A percentile compares a stretch with the other conserved stretches of the same genome.
phyloP scores from a whole-genome alignment of 257 asterid species.

The Ocimum tenuiflorum region DNA sequence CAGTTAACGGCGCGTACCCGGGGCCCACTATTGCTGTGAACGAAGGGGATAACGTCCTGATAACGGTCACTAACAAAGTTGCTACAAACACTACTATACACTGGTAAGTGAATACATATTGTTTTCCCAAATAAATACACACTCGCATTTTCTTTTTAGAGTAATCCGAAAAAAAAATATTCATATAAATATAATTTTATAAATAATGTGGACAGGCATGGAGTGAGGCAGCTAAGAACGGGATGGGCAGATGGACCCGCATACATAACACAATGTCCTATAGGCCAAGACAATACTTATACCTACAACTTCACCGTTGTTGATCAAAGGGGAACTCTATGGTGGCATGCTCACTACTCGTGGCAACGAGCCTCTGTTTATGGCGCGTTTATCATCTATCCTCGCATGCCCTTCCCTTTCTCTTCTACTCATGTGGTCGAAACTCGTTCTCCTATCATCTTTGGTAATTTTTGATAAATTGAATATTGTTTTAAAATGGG shows the following conservation, averaged over 20 bases:
- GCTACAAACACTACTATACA: slow-evolving; percentile 36
- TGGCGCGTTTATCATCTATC: not conserved
- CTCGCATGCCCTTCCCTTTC: not conserved
- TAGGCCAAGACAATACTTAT: not conserved
- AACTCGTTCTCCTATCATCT: not conserved
- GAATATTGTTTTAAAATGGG: too few relatives aligned
- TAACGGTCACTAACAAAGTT: slow-evolving; percentile 40
- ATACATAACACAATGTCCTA: too few relatives aligned
- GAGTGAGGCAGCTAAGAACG: not conserved
- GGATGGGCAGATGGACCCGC: too few relatives aligned
- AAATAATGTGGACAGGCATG: not conserved
- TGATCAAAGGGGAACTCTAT: too few relatives aligned
- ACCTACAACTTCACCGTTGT: not conserved
- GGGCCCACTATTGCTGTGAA: slow-evolving; percentile 50
- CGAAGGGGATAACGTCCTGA: slow-evolving; percentile 52
- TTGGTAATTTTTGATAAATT: not conserved
- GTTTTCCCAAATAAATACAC: too few relatives aligned
- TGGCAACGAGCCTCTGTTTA: slow-evolving; percentile 3
- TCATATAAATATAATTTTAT: too few relatives aligned
- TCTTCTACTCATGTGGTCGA: not conserved
- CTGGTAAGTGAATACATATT: not conserved
- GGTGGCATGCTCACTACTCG: not conserved
- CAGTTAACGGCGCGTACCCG: slow-evolving; percentile 46
- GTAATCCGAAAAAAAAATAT: too few relatives aligned
- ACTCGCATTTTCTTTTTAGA: too few relatives aligned